Evolutionary conservation across 1,284 basidiomycete species (phyloP), one percentile per base, ranked within the genome.

Genomic region (Retiboletus flavoniger): DNA sequence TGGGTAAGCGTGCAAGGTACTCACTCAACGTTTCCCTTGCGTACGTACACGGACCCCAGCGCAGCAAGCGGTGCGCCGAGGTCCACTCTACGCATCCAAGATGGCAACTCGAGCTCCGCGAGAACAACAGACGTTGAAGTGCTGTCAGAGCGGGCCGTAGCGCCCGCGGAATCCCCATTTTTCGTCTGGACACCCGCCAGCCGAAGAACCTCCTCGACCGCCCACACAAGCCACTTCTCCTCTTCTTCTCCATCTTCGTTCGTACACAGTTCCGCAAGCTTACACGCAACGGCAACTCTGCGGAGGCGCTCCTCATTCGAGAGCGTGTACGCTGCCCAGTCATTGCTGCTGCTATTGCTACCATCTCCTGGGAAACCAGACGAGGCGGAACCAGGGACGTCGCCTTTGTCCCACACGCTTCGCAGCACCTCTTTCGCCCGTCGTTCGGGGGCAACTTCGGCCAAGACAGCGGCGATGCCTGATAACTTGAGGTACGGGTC

Each of bases 51-150:
- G 4, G 78, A 73, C 0, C 81, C 89, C 2, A 91, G 73, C 4
- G 83, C 79, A 60, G 88, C 85, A 36, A 91, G 74, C 0, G 86
- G 86, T 7, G 84, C 82, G n/a, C 81, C 83, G 13, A 91, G 68
- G 62, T 91, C 85, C 17, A 78, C 77, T 45, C 57, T 60, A n/a
- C 66, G 57, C 32, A 82, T 79, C 89, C 89, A 90, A 16, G 63
- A 55, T 0, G 89, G 88, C 36, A 90, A 64, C 11, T 77, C 74
- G 8, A 91, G 71, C 49, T 83, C 80, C 0, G 76, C 74, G 9
- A 84, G 69, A 38, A 78, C 54, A 1, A 66, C 35, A 8, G 63
- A 44, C 13, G 54, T 43, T 4, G 50, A 46, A 3, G 45, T 11
- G 14, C 7, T 10, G 11, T 40, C 51, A n/a, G 53, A 21, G 14